Evolutionary conservation across 495 filamentous ascomycete species (phyloP).

Genomic region (Oleoguttula mirabilis): DNA sequence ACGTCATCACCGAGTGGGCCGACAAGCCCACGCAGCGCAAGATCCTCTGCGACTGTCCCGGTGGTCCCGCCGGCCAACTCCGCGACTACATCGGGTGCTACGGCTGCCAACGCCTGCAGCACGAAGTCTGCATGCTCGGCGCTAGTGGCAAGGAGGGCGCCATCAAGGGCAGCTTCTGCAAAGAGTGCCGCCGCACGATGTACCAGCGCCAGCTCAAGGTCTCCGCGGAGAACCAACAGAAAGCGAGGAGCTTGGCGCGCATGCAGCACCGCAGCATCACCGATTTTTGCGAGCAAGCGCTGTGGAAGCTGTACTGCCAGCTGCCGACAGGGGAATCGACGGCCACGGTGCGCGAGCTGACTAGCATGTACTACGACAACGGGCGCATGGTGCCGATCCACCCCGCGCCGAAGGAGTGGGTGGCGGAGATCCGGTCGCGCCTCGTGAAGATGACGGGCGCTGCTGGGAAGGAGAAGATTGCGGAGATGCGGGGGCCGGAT

Average conservation of each 20-base stretch:
- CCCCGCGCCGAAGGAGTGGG: conserved; percentile 6
- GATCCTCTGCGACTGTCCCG: conserved; percentile 1
- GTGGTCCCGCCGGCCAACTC: not conserved
- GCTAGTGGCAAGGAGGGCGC: not conserved
- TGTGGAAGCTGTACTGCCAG: conserved; percentile 15
- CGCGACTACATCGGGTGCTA: conserved; percentile 1
- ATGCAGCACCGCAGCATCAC: no score
- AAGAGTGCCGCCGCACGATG: not conserved
- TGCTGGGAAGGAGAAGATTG: not conserved
- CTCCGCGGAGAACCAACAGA: no score
- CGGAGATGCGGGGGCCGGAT: not conserved
- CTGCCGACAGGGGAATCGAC: not conserved
- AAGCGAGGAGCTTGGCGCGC: no score
- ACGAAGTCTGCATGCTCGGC: conserved; percentile 1
- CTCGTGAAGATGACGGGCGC: not conserved
- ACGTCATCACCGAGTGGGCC: not conserved
- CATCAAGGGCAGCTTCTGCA: not conserved
- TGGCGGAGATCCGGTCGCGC: not conserved
- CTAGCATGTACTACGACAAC: conserved; percentile 2
- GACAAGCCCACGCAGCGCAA: not conserved
- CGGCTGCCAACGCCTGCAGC: not conserved
- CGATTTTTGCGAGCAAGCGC: no score
- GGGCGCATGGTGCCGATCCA: conserved; percentile 7
- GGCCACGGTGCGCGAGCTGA: not conserved
- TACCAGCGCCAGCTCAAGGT: not conserved